phyloP scores from a whole-genome alignment of 495 filamentous ascomycete genomes.

The Penicillium nucicola region DNA sequence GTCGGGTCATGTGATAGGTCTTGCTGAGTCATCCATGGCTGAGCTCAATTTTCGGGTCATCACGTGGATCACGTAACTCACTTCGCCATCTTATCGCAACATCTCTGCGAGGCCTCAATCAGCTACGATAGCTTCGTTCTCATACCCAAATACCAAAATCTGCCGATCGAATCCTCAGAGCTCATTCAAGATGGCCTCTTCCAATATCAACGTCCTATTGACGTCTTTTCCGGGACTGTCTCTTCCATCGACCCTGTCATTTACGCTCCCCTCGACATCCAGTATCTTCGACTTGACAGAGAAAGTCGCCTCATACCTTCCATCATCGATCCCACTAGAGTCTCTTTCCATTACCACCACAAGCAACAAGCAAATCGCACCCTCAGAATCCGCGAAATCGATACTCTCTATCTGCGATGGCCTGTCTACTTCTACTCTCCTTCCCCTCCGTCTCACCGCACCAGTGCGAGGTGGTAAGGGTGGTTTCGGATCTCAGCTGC shows the following conservation, averaged over 20 bases:
- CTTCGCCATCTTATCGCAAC: constrained; percentile 1
- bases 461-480: constrained; percentile 88
- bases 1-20: constrained; percentile 14
- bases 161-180: not conserved
- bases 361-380: constrained; percentile 66
- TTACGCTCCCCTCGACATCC: constrained; percentile 63
- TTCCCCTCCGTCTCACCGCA: constrained; percentile 75
- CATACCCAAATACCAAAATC: no score
- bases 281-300: constrained; percentile 63
- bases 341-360: constrained; percentile 76
- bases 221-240: constrained; percentile 79
- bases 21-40: not conserved
- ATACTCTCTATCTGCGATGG: constrained; percentile 21
- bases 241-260: constrained; percentile 72
- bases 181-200: constrained; percentile 26
- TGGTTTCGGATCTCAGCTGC: constrained; percentile 94
- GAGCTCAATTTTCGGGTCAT: no score
- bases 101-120: not conserved
- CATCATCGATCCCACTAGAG: constrained; percentile 41
- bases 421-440: constrained; percentile 57
- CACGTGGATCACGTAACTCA: no score
- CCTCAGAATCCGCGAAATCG: constrained; percentile 30
- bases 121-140: not conserved
- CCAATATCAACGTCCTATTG: constrained; percentile 74
- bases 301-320: constrained; percentile 62